Evolutionary conservation across 164 flowering plant genomes (phyloP).

Genomic region (Vitis amurensis): DNA sequence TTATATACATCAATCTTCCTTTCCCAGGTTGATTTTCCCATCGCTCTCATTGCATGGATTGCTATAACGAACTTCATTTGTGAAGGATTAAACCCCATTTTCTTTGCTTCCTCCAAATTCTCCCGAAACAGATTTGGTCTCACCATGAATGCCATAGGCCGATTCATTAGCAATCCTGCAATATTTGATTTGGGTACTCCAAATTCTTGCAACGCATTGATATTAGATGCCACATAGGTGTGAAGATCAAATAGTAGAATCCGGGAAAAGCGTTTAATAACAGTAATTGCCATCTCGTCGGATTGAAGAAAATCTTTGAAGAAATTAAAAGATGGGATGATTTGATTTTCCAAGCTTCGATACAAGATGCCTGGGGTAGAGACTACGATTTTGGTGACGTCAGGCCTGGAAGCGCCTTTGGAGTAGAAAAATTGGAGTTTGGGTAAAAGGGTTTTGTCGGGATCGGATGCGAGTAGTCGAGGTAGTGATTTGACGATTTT

Average conservation of each 20-base stretch:
- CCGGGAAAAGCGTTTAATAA: background rate
- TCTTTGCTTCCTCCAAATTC: conserved; percentile 1
- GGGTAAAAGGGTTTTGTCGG: conserved; percentile 15
- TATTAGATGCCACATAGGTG: conserved; percentile 6
- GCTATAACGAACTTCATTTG: background rate
- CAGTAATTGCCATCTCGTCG: background rate
- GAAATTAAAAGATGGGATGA: conserved; percentile 14
- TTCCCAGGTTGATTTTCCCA: conserved; percentile 14
- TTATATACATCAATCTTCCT: conserved; percentile 11
- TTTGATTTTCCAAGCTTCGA: conserved; percentile 10
- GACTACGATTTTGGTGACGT: conserved; percentile 2
- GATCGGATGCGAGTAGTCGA: background rate
- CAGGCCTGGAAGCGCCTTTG: conserved; percentile 15
- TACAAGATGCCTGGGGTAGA: conserved; percentile 5
- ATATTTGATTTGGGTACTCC: conserved; percentile 17
- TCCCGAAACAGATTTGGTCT: background rate
- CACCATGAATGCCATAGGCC: background rate
- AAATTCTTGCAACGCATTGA: conserved; percentile 8
- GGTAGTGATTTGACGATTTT: background rate
- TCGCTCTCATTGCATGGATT: background rate
- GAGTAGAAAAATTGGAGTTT: conserved; percentile 10
- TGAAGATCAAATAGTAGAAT: background rate
- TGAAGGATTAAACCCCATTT: conserved; percentile 18
- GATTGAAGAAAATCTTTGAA: background rate
- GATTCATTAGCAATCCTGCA: background rate